phyloP scores from a whole-genome alignment of 1,284 basidiomycete species.

The Vanrija sp. region DNA sequence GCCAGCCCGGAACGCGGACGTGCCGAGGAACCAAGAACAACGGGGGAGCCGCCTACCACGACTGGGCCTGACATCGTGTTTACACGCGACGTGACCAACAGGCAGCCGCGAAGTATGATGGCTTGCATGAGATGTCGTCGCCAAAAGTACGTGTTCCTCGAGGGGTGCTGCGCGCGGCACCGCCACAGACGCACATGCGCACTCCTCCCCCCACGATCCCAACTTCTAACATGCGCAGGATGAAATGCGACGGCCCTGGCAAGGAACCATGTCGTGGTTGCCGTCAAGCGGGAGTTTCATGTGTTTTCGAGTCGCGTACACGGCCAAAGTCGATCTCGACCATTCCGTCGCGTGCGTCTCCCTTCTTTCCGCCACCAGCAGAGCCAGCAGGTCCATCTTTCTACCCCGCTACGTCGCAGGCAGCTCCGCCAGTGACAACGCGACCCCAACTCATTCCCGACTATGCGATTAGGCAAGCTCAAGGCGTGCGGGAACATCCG shows the following conservation, averaged over 20 bases:
- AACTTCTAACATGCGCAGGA: constrained; percentile 18
- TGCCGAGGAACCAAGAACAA: background rate
- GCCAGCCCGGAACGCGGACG: constrained; percentile 8
- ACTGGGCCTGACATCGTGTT: constrained; percentile 20
- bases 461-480: constrained; percentile 25
- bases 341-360: constrained; percentile 34
- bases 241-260: constrained; percentile 47
- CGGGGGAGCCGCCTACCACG: constrained; percentile 1
- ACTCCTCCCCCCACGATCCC: background rate
- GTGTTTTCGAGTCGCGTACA: constrained; percentile 42
- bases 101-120: constrained; percentile 48
- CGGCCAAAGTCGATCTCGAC: constrained; percentile 42
- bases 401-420: constrained; percentile 32
- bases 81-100: constrained; percentile 31
- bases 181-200: no score
- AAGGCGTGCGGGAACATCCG: no score
- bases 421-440: constrained; percentile 36
- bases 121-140: constrained; percentile 41
- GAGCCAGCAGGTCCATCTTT: constrained; percentile 23
- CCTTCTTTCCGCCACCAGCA: constrained; percentile 29
- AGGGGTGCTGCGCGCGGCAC: no score
- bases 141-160: constrained; percentile 31
- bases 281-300: constrained; percentile 38
- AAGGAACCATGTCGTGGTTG: constrained; percentile 45
- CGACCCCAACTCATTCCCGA: constrained; percentile 24